phyloP scores from a whole-genome alignment of 2,329 filamentous ascomycete genomes.

The Paraphaeosphaeria minitans region DNA sequence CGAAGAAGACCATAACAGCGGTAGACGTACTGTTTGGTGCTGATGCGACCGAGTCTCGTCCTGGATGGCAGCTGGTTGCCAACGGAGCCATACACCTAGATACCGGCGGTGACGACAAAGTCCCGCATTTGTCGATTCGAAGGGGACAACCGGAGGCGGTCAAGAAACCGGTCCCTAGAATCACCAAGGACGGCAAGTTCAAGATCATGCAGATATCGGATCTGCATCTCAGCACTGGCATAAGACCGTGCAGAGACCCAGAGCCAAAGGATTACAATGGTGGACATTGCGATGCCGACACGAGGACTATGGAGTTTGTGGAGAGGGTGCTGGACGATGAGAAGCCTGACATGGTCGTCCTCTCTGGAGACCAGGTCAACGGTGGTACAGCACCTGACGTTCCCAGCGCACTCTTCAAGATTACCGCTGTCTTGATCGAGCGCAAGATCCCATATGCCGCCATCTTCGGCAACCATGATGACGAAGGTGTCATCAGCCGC shows the following conservation, averaged over 20 bases:
- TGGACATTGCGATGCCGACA: slow-evolving; percentile 86
- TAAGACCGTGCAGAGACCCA: slow-evolving; percentile 85
- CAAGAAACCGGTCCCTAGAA: slow-evolving; percentile 74
- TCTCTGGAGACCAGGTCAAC: slow-evolving; percentile 95
- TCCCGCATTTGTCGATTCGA: slow-evolving; percentile 77
- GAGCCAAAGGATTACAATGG: slow-evolving; percentile 74
- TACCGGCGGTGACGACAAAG: slow-evolving; percentile 63
- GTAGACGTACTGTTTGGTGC: slow-evolving; percentile 88
- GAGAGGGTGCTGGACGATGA: slow-evolving; percentile 84
- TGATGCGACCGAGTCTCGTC: slow-evolving; percentile 87
- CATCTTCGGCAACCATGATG: slow-evolving; percentile 98
- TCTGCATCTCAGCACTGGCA: slow-evolving; percentile 87
- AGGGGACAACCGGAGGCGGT: slow-evolving; percentile 69
- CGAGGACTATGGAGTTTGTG: slow-evolving; percentile 88
- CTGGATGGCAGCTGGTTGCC: slow-evolving; percentile 80
- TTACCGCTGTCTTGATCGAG: slow-evolving; percentile 80
- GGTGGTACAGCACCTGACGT: slow-evolving; percentile 90
- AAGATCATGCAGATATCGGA: slow-evolving; percentile 98
- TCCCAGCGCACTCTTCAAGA: slow-evolving; percentile 92
- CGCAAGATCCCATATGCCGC: slow-evolving; percentile 89
- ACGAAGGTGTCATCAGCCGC: slow-evolving; percentile 81
- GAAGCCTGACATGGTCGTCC: slow-evolving; percentile 87
- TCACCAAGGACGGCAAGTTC: slow-evolving; percentile 88
- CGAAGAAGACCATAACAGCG: slow-evolving; percentile 74
- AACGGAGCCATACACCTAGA: slow-evolving; percentile 69